Evolutionary conservation across 352 stramenopile species (phyloP).

Genomic region (Pythium monospermum): DNA sequence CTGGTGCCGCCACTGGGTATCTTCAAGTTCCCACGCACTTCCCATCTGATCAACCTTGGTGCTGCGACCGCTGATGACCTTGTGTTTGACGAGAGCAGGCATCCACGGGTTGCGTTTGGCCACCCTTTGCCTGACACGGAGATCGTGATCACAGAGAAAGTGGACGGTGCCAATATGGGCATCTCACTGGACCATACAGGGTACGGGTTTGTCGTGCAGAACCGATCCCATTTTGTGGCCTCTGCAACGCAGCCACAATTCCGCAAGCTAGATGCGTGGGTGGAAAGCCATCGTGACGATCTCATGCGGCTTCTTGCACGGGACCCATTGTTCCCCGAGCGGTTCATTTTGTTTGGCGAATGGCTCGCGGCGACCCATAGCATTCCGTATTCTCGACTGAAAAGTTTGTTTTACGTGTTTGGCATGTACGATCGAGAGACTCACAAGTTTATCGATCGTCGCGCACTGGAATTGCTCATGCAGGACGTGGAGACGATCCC

Average conservation of each 20-base stretch:
- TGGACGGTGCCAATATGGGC: constrained; percentile 83
- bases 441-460: constrained; percentile 12
- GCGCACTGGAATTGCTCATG: constrained; percentile 18
- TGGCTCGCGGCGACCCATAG: constrained; percentile 80
- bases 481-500: constrained; percentile 26
- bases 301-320: constrained; percentile 42
- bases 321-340: constrained; percentile 48
- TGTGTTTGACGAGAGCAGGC: constrained; percentile 22
- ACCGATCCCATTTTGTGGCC: constrained; percentile 67
- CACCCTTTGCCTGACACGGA: constrained; percentile 14
- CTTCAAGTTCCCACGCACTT: constrained; percentile 57
- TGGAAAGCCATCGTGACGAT: constrained; percentile 32
- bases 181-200: constrained; percentile 51
- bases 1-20: constrained; percentile 36
- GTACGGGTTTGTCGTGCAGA: constrained; percentile 61
- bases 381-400: constrained; percentile 64
- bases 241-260: constrained; percentile 65
- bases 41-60: constrained; percentile 53
- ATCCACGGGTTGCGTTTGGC: constrained; percentile 12
- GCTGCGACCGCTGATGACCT: constrained; percentile 54
- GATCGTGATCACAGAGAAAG: constrained; percentile 73
- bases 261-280: constrained; percentile 49
- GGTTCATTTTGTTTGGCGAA: constrained; percentile 78
- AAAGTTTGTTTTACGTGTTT: constrained; percentile 73
- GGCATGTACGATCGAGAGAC: constrained; percentile 66